A percentile compares a stretch with the other conserved stretches of the same genome.
Conservation (phyloP, 192 early-diverging fungal species). For the Coemansia erecta region DNA sequence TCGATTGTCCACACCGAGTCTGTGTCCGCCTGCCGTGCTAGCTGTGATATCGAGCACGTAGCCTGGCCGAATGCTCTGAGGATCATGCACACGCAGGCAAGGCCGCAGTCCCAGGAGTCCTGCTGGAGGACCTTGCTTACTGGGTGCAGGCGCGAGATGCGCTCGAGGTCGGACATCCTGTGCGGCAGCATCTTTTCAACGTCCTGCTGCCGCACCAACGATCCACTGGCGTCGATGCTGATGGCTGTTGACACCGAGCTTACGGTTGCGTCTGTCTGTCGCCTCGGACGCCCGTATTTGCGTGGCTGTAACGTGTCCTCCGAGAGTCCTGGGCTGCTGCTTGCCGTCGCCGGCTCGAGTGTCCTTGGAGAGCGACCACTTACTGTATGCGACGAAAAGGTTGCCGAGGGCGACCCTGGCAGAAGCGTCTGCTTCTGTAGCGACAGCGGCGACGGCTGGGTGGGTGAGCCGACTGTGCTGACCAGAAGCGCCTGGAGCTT, state of each 20-base stretch:
- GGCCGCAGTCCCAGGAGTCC: constrained; percentile 80
- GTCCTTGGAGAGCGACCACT: too few relatives aligned
- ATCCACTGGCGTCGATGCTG: constrained; percentile 8
- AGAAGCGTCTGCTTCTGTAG: too few relatives aligned
- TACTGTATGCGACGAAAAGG: not conserved
- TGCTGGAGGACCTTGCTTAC: constrained; percentile 52
- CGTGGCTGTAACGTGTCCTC: constrained; percentile 12
- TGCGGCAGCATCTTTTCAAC: constrained; percentile 29
- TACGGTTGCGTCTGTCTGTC: constrained; percentile 23
- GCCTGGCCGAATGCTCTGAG: constrained; percentile 62
- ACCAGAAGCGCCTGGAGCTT: constrained; percentile 32
- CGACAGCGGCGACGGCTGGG: constrained; percentile 4
- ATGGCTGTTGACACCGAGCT: constrained; percentile 12
- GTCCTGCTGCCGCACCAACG: constrained; percentile 26
- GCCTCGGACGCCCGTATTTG: constrained; percentile 12
- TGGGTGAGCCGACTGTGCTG: constrained; percentile 9
- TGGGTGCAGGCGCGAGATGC: constrained; percentile 44
- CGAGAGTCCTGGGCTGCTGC: not conserved
- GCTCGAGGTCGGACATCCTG: constrained; percentile 37
- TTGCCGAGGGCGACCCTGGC: not conserved
- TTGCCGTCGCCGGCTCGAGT: too few relatives aligned
- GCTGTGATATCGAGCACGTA: constrained; percentile 55
- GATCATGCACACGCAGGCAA: constrained; percentile 82
- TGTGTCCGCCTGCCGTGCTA: constrained; percentile 55
- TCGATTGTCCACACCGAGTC: constrained; percentile 91